phyloP scores from a whole-genome alignment of 2,329 filamentous ascomycete species.

The Hysterium pulicare region DNA sequence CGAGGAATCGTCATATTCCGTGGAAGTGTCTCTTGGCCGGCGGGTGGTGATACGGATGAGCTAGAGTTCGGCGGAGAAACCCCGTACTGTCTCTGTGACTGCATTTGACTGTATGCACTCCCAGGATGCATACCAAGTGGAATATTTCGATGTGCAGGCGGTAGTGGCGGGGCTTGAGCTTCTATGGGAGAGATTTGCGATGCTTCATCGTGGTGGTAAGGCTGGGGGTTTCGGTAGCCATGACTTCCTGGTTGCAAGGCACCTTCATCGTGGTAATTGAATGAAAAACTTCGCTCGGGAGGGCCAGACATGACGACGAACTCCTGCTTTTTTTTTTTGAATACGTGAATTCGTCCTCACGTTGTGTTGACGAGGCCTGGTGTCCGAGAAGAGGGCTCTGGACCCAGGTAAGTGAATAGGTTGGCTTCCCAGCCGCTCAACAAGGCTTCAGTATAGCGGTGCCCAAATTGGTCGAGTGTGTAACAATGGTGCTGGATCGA shows the following conservation, averaged over 20 bases:
- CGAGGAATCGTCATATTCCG: background rate
- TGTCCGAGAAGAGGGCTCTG: no score
- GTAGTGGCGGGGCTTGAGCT: constrained; percentile 6
- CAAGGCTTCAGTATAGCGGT: no score
- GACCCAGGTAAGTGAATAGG: no score
- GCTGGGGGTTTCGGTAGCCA: constrained; percentile 5
- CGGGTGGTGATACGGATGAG: background rate
- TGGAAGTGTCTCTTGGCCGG: background rate
- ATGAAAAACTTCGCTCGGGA: constrained; percentile 9
- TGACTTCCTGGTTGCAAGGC: constrained; percentile 1
- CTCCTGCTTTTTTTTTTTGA: no score
- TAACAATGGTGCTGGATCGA: no score
- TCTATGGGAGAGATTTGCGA: constrained; percentile 22
- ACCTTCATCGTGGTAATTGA: constrained; percentile 10
- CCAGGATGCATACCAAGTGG: constrained; percentile 20
- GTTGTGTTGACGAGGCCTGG: no score
- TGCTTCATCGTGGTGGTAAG: constrained; percentile 17
- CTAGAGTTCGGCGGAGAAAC: constrained; percentile 15
- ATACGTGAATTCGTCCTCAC: no score
- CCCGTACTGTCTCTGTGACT: constrained; percentile 21
- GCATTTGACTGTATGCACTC: constrained; percentile 16
- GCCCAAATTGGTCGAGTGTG: no score
- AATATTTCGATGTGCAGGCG: constrained; percentile 11
- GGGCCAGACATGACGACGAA: constrained; percentile 5
- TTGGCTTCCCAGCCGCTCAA: no score